Conservation (phyloP, 164 flowering plant species). For the Pachysandra terminalis region DNA sequence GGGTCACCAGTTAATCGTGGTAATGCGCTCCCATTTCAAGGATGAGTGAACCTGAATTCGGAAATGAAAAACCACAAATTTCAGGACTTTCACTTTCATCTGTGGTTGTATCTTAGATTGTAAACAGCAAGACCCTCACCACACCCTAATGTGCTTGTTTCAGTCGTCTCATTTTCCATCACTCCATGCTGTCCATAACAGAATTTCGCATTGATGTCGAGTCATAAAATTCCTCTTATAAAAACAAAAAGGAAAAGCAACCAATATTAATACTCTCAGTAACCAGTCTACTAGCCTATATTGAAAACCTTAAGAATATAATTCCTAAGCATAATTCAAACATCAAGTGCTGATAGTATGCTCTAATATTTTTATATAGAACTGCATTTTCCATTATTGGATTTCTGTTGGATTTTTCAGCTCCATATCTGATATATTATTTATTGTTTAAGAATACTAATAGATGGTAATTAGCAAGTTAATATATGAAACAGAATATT, state of each 20-base stretch:
- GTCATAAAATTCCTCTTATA: conserved; percentile 50
- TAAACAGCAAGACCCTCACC: conserved; percentile 47
- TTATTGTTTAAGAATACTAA: no score
- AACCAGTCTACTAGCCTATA: background rate
- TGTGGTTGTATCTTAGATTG: conserved; percentile 11
- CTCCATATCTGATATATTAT: no score
- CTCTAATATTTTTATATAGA: background rate
- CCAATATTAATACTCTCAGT: conserved; percentile 25
- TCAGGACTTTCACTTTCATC: conserved; percentile 14
- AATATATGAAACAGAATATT: no score
- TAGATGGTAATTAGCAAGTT: no score
- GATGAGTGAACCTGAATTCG: conserved; percentile 78
- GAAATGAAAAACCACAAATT: conserved; percentile 18
- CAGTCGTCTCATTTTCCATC: conserved; percentile 89
- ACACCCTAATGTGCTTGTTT: conserved; percentile 98
- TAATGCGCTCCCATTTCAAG: conserved; percentile 98
- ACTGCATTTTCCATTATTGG: no score
- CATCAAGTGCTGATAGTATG: background rate
- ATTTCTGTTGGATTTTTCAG: no score
- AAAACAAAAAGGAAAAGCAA: conserved; percentile 24
- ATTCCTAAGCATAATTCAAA: background rate
- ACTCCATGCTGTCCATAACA: conserved; percentile 87
- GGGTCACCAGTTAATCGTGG: conserved; percentile 89
- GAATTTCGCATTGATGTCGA: conserved; percentile 50
- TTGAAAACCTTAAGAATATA: background rate